phyloP scores from a whole-genome alignment of 139 green algal species.

The Tetradesmus lagerheimii region DNA sequence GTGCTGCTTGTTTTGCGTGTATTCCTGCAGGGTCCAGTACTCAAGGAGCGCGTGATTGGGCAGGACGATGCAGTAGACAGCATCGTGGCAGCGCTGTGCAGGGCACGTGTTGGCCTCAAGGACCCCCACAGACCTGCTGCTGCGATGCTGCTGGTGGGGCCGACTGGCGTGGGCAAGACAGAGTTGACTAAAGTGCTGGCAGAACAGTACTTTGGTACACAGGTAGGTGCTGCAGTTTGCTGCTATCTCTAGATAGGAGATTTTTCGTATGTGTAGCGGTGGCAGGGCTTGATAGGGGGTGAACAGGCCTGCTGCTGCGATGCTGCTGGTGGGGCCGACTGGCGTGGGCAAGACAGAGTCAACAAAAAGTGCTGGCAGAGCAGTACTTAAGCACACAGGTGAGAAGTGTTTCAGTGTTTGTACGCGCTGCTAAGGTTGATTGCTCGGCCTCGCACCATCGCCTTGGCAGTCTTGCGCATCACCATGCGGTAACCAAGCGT shows the following conservation, averaged over 20 bases:
- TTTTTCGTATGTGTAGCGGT: neutral
- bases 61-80: conserved; percentile 92
- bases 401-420: neutral
- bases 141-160: conserved; percentile 97
- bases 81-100: conserved; percentile 92
- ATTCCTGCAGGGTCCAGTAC: conserved; percentile 48
- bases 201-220: conserved; percentile 71
- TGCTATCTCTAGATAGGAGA: neutral
- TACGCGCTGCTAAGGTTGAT: no score
- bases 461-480: no score
- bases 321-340: conserved; percentile 98
- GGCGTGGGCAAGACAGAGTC: conserved; percentile 99
- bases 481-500: no score
- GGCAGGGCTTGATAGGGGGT: no score
- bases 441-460: no score
- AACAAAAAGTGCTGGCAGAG: conserved; percentile 90
- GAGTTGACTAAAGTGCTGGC: conserved; percentile 97
- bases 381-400: conserved; percentile 67
- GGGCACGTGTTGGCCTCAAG: conserved; percentile 87
- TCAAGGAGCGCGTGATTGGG: conserved; percentile 71
- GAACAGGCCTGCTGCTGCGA: conserved; percentile 84
- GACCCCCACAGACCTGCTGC: conserved; percentile 93
- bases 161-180: conserved; percentile 98
- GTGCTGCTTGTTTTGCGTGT: no score
- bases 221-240: conserved; percentile 36